These are phyloP conservation scores for Prunus campanulata DNA, from an alignment of 306 rosid species.

Conservation along the genomic window DNA sequence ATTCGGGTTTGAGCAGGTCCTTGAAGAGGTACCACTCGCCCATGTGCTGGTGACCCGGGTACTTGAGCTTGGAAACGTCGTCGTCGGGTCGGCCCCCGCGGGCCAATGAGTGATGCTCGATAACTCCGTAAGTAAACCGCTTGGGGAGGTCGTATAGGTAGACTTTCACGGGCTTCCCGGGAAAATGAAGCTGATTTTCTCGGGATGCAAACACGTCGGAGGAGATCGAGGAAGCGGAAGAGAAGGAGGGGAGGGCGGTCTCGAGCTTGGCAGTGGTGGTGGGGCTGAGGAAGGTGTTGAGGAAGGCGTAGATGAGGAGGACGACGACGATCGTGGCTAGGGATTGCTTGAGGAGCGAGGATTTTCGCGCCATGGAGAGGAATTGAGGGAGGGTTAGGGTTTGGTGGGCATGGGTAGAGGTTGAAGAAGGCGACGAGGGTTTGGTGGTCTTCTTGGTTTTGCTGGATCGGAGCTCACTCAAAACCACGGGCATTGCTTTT, in stretches of 20 bases:
- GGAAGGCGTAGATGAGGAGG: constrained; percentile 43
- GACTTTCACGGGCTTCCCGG: constrained; percentile 28
- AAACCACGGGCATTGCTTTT: too few relatives aligned
- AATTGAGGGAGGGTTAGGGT: too few relatives aligned
- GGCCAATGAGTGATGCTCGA: constrained; percentile 66
- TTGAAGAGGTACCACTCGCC: constrained; percentile 81
- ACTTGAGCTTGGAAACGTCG: constrained; percentile 37
- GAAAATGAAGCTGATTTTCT: neutral
- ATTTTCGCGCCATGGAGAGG: too few relatives aligned
- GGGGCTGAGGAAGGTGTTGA: constrained; percentile 47
- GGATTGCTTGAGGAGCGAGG: constrained; percentile 22
- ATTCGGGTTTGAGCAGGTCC: constrained; percentile 54
- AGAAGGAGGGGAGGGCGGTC: constrained; percentile 23
- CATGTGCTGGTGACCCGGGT: constrained; percentile 98
- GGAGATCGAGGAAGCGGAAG: constrained; percentile 28
- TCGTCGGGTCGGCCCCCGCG: constrained; percentile 48
- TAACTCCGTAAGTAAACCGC: constrained; percentile 71
- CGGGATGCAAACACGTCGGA: constrained; percentile 1
- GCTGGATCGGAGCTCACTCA: too few relatives aligned
- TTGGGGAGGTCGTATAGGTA: constrained; percentile 65
- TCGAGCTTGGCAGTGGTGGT: constrained; percentile 41
- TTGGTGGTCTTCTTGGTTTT: too few relatives aligned
- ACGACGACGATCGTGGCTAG: constrained; percentile 41
- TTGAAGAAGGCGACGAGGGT: too few relatives aligned
- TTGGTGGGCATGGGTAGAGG: too few relatives aligned